Base-by-base conservation (phyloP, 2,329 filamentous ascomycete species). In the Colletotrichum abscissum region DNA sequence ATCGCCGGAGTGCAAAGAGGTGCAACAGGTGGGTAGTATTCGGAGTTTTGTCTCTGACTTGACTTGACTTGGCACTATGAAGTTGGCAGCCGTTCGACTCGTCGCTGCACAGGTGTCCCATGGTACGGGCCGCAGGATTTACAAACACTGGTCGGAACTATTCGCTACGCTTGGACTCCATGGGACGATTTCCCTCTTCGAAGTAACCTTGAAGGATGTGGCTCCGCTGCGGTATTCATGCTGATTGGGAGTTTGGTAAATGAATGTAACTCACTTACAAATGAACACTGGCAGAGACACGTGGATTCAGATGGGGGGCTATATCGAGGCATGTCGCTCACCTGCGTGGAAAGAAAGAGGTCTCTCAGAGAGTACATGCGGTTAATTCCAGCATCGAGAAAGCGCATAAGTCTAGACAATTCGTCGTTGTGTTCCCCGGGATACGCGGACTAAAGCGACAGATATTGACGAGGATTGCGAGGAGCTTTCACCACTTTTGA, bases 61-160 rank as follows among this genome's bases (percentile, higher is more conserved):
- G 49, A 8, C 7, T 49, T 49, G 30, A 67, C 69, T 72, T 38
- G 35, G 64, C 64, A 49, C 26, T n/a, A 26, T 16, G 19, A 46
- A 24, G 30, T 16, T 19, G 63, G 42, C 11, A 65, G 52, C 60
- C 30, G 28, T 59, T 26, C 24, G 55, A 22, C 1, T 63, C 16
- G 5, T 62, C 6, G 11, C 22, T 22, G 5, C 60, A 57, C 28
- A 49, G 35, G 38, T 55, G 7, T 42, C 19, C 28, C 24, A 55
- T 60, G 68, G 55, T 72, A 49, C 69, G n/a, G 57, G 57, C 57
- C 28, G 63, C n/a, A 56, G 42, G 35, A 65, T 49, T 55, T 65
- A 28, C 54, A 52, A 52, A 35, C 54, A 58, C 24, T 24, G 33
- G 60, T 24, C 24, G 30, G 66, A 63, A 59, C n/a, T 60, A 42